Base-by-base conservation (phyloP, 2,329 filamentous ascomycete genomes). In the Hypoxylon sp. region DNA sequence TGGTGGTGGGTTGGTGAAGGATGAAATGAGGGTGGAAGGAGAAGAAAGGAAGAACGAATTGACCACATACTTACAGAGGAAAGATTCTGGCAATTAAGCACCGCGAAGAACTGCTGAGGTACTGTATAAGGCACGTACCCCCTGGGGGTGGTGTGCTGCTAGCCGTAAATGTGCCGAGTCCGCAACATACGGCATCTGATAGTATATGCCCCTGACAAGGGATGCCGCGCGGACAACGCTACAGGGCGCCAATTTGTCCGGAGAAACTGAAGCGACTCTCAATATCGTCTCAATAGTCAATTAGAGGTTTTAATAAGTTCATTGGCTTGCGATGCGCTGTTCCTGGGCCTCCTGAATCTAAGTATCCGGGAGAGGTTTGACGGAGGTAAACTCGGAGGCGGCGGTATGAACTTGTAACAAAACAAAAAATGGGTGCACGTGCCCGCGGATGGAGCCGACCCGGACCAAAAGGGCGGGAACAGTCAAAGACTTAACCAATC, bases 31-130 rank as follows among this genome's bases (percentile, higher is more conserved):
- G 34, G 12, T 34, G 14, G 34, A 16, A 5, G 52, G 29, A 16
- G 27, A 45, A 46, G 19, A 9, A 19, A 46, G 29, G 47, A 39
- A 54, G 30, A 51, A 21, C 30, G 53, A 43, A 23, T 9, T 37
- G 45, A 57, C 39, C 57, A 48, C 65, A 68, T 70, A 70, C 67
- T 59, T 65, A 68, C 55, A 51, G 29, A 30, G 19, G 14, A 19
- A 14, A 37, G 39, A n/a, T n/a, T n/a, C 23, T 50, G 1, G 5
- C n/a, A 34, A 45, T 46, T 9, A 48, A 11, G n/a, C 27, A 32
- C 32, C 12, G 4, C 11, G 21, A 16, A 19, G 12, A 37, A 29
- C 11, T 54, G 23, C 9, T 8, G 12, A 9, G 37, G 30, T 21
- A 11, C 25, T 19, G 37, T n/a, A 11, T 41, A 29, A 52, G 25